phyloP scores from a whole-genome alignment of 1,284 basidiomycete genomes.

The Microbotryum saponariae region DNA sequence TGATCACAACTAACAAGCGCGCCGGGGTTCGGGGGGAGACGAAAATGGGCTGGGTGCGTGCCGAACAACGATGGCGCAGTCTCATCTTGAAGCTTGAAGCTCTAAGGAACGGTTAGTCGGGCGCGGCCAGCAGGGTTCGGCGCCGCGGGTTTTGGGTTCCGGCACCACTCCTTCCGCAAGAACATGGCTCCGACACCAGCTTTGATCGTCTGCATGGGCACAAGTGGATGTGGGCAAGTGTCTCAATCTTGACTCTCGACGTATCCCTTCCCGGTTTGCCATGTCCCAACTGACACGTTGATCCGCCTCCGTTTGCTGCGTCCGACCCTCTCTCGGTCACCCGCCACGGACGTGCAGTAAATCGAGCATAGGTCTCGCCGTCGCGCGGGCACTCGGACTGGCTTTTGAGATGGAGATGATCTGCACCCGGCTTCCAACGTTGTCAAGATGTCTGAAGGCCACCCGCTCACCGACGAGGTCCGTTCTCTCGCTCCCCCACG shows the following conservation, averaged over 20 bases:
- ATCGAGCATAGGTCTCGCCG: slow-evolving; percentile 65
- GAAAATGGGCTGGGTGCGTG: no score
- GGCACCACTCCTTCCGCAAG: background rate
- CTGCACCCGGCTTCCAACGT: slow-evolving; percentile 76
- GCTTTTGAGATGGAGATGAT: slow-evolving; percentile 82
- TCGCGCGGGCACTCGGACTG: slow-evolving; percentile 55
- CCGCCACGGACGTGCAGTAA: slow-evolving; percentile 49
- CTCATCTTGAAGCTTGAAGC: no score
- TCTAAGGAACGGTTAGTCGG: no score
- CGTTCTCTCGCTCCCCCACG: background rate
- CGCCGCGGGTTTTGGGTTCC: no score
- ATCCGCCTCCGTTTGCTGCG: background rate
- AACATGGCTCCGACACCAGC: slow-evolving; percentile 15
- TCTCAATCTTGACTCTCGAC: no score
- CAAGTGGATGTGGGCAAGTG: slow-evolving; percentile 32
- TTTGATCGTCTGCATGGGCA: slow-evolving; percentile 35
- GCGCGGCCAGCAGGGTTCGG: no score
- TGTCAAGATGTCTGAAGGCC: slow-evolving; percentile 75
- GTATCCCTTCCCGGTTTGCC: background rate
- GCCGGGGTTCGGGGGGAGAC: no score
- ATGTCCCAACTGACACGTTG: background rate
- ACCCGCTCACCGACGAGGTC: slow-evolving; percentile 67
- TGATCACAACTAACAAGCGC: no score
- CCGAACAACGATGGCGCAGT: no score
- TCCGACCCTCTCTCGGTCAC: background rate